Conservation (phyloP, 495 filamentous ascomycete species). For the Hyphodiscus hymeniophilus region DNA sequence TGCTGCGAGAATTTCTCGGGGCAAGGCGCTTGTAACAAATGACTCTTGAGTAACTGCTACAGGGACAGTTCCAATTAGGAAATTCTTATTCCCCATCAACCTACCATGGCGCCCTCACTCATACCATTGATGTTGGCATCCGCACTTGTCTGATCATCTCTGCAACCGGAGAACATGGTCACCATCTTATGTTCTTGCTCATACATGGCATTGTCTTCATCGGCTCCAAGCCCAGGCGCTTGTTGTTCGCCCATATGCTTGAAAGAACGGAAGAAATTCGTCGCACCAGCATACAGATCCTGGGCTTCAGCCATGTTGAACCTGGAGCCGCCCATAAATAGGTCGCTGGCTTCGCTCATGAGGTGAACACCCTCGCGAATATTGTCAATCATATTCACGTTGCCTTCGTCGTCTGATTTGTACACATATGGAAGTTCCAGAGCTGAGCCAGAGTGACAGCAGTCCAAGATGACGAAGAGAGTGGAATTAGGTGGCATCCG, state of each 20-base stretch:
- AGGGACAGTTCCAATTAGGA: too few relatives aligned
- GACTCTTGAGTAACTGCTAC: too few relatives aligned
- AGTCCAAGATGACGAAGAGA: slow-evolving; percentile 51
- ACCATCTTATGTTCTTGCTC: slow-evolving; percentile 43
- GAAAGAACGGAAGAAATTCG: slow-evolving; percentile 44
- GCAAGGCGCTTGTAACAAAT: too few relatives aligned
- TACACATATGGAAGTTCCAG: slow-evolving; percentile 52
- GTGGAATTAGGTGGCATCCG: slow-evolving; percentile 39
- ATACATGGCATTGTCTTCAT: slow-evolving; percentile 30
- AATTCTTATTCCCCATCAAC: too few relatives aligned
- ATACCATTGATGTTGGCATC: slow-evolving; percentile 46
- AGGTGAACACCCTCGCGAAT: slow-evolving; percentile 42
- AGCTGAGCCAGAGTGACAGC: slow-evolving; percentile 53
- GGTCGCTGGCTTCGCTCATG: slow-evolving; percentile 34
- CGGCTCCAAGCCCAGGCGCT: slow-evolving; percentile 38
- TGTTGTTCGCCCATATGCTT: slow-evolving; percentile 36
- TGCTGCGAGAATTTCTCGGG: too few relatives aligned
- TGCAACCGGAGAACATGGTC: slow-evolving; percentile 52
- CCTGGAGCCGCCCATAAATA: slow-evolving; percentile 44
- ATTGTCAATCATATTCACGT: slow-evolving; percentile 48
- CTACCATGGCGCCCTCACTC: slow-evolving; percentile 47
- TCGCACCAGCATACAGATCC: slow-evolving; percentile 44
- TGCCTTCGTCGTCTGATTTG: slow-evolving; percentile 43
- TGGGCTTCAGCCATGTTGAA: slow-evolving; percentile 41
- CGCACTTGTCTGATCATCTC: slow-evolving; percentile 51